A percentile compares a stretch with the other conserved stretches of the same genome.
phyloP scores from a whole-genome alignment of 2,329 filamentous ascomycete genomes.

The Alternaria ethzedia region DNA sequence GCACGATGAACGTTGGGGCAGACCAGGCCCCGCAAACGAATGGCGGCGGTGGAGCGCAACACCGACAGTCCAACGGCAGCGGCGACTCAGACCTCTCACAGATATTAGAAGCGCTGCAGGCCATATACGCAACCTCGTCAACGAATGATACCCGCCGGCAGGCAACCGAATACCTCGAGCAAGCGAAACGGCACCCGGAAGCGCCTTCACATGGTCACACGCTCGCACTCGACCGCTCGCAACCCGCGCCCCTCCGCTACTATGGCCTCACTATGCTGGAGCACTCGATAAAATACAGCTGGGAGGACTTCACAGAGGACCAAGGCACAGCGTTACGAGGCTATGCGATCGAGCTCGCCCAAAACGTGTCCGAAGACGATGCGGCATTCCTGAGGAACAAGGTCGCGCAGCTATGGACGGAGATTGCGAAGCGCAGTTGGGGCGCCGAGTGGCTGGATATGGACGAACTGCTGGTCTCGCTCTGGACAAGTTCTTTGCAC shows the following conservation, averaged over 20 bases:
- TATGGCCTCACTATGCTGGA: slow-evolving; percentile 93
- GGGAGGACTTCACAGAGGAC: slow-evolving; percentile 72
- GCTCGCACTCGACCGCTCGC: slow-evolving; percentile 76
- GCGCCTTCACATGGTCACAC: slow-evolving; percentile 85
- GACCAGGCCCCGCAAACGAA: slow-evolving; percentile 34
- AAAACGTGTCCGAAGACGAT: slow-evolving; percentile 73
- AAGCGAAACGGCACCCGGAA: slow-evolving; percentile 77
- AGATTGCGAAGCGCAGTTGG: slow-evolving; percentile 93
- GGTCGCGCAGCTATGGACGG: slow-evolving; percentile 91
- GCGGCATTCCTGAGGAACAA: slow-evolving; percentile 90
- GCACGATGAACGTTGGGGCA: slow-evolving; percentile 40
- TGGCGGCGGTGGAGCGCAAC: slow-evolving; percentile 16
- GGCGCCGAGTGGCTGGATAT: slow-evolving; percentile 92
- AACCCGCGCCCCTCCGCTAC: slow-evolving; percentile 84
- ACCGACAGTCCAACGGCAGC: slow-evolving; percentile 28
- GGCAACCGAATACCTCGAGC: slow-evolving; percentile 84
- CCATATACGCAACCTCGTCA: slow-evolving; percentile 83
- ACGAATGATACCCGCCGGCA: slow-evolving; percentile 81
- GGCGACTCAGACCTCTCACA: slow-evolving; percentile 58
- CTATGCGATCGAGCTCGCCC: slow-evolving; percentile 81
- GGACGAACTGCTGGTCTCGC: slow-evolving; percentile 79
- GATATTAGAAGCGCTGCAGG: slow-evolving; percentile 83
- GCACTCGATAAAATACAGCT: slow-evolving; percentile 84
- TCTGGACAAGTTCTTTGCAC: slow-evolving; percentile 71
- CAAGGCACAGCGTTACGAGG: slow-evolving; percentile 72